Conservation (phyloP, 441 rosid species). For the Rhodomyrtus psidioides region DNA sequence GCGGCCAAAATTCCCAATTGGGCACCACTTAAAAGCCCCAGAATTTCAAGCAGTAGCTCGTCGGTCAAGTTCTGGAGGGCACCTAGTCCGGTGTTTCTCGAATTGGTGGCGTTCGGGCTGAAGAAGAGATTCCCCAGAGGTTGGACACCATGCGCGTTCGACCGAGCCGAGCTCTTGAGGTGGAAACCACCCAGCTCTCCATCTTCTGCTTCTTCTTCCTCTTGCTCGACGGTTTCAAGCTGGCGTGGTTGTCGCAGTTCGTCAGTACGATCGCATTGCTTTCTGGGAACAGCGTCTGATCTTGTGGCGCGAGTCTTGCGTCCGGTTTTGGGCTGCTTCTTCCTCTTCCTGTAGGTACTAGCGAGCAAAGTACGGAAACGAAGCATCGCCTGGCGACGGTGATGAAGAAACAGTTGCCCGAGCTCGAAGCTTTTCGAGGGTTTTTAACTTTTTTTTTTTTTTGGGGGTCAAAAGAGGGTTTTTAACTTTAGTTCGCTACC, state of each 20-base stretch:
- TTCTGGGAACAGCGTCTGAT: slow-evolving; percentile 4
- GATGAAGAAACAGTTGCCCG: not conserved
- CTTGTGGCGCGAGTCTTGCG: slow-evolving; percentile 10
- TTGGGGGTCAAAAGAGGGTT: too few relatives aligned
- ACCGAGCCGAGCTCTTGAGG: slow-evolving; percentile 52
- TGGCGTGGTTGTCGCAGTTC: slow-evolving; percentile 1
- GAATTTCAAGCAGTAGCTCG: slow-evolving; percentile 75
- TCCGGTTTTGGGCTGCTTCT: slow-evolving; percentile 8
- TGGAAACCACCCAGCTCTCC: slow-evolving; percentile 55
- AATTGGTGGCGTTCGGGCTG: slow-evolving; percentile 41
- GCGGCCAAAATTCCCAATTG: slow-evolving; percentile 61
- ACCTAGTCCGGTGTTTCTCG: slow-evolving; percentile 82
- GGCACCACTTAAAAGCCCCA: slow-evolving; percentile 50
- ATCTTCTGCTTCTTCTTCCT: slow-evolving; percentile 29
- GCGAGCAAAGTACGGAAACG: slow-evolving; percentile 28
- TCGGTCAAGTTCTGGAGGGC: slow-evolving; percentile 57
- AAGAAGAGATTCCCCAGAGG: slow-evolving; percentile 85
- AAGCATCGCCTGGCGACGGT: slow-evolving; percentile 24
- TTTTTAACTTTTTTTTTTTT: too few relatives aligned
- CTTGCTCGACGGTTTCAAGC: not conserved
- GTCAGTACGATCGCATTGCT: not conserved
- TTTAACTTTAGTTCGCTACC: not conserved
- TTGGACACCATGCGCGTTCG: slow-evolving; percentile 62
- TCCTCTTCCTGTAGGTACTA: slow-evolving; percentile 17
- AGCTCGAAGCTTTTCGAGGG: not conserved